Evolutionary conservation across 202 grass and related monocot genomes (phyloP).

Genomic region (Setaria viridis): DNA sequence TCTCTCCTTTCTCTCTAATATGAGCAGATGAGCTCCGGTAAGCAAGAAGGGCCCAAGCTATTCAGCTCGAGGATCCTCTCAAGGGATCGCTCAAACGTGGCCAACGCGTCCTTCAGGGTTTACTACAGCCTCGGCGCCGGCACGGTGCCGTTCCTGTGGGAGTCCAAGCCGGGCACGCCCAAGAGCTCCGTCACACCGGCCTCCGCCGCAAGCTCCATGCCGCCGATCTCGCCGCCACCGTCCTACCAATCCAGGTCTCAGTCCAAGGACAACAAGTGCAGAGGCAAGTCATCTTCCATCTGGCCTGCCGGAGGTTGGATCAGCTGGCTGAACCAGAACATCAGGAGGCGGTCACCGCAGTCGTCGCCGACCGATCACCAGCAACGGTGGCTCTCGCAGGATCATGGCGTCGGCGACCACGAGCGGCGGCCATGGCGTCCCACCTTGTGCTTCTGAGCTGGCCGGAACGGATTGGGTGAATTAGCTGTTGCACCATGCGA

Average conservation of each 20-base stretch:
- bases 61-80: constrained; percentile 48
- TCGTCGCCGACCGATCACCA: neutral
- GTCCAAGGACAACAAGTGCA: neutral
- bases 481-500: constrained; percentile 9
- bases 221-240: constrained; percentile 42
- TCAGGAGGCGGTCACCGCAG: neutral
- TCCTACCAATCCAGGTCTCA: constrained; percentile 32
- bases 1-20: neutral
- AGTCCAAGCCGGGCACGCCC: constrained; percentile 58
- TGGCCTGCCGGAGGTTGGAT: constrained; percentile 35
- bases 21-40: constrained; percentile 45
- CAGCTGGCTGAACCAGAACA: constrained; percentile 31
- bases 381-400: neutral
- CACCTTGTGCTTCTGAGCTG: constrained; percentile 35
- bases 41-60: constrained; percentile 27
- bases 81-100: constrained; percentile 39
- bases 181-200: constrained; percentile 38
- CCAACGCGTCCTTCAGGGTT: constrained; percentile 56
- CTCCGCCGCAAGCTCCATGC: neutral
- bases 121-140: constrained; percentile 63
- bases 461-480: neutral
- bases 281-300: constrained; percentile 1
- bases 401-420: neutral
- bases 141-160: constrained; percentile 62
- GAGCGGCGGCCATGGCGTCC: neutral